These are phyloP conservation scores for Ilyonectria destructans DNA, from an alignment of 2,329 filamentous ascomycete genomes.

Conservation along the genomic window DNA sequence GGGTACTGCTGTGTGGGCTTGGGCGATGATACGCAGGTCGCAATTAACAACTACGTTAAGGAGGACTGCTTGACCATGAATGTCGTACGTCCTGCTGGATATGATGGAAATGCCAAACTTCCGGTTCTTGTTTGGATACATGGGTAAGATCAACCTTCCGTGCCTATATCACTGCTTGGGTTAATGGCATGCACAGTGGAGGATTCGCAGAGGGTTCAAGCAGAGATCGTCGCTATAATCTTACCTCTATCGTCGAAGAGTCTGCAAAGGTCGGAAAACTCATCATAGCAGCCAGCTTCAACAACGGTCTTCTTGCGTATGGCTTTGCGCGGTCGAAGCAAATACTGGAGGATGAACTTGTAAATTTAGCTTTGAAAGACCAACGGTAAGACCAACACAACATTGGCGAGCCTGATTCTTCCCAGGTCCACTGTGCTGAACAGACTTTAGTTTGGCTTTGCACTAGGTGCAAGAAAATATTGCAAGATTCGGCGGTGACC, in stretches of 20 bases:
- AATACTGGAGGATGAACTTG: no score
- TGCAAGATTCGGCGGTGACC: conserved; percentile 32
- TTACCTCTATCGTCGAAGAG: conserved; percentile 30
- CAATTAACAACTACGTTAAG: no score
- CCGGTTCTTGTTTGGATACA: conserved; percentile 39
- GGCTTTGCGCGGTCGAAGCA: no score
- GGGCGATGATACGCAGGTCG: no score
- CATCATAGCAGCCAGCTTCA: no score
- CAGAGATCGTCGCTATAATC: conserved; percentile 10
- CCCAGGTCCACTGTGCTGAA: background rate
- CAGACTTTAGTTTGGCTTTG: conserved; percentile 17
- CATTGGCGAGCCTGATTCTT: no score
- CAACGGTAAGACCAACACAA: no score
- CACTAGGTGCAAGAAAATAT: conserved; percentile 39
- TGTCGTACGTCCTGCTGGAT: conserved; percentile 20
- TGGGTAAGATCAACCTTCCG: background rate
- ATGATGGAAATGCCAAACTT: background rate
- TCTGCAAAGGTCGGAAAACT: conserved; percentile 15
- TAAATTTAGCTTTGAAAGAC: no score
- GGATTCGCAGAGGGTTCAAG: conserved; percentile 8
- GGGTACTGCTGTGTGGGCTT: no score
- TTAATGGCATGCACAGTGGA: background rate
- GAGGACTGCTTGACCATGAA: conserved; percentile 36
- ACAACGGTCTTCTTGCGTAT: no score
- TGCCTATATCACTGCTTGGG: background rate